Conservation (phyloP, 2,329 filamentous ascomycete species). For the Verruconis gallopava region DNA sequence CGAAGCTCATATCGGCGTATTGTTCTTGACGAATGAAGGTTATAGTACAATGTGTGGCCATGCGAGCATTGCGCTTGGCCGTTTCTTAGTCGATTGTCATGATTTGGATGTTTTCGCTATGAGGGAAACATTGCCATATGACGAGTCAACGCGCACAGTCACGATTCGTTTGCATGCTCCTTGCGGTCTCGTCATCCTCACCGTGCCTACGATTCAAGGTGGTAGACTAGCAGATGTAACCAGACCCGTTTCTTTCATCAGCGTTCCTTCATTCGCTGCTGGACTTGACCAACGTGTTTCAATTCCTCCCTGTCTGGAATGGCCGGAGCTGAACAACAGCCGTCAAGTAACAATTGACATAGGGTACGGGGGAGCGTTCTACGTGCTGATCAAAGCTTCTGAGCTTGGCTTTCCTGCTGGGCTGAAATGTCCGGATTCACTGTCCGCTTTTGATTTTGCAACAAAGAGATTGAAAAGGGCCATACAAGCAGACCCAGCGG, state of each 20-base stretch:
- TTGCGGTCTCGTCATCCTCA: constrained; percentile 30
- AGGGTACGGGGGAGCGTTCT: constrained; percentile 34
- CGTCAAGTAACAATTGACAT: constrained; percentile 22
- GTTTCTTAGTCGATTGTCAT: constrained; percentile 22
- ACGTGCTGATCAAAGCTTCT: constrained; percentile 23
- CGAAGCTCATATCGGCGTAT: constrained; percentile 34
- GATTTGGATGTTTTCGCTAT: constrained; percentile 28
- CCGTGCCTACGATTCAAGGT: constrained; percentile 23
- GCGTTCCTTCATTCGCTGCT: constrained; percentile 29
- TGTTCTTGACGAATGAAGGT: constrained; percentile 36
- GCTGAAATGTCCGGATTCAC: constrained; percentile 12
- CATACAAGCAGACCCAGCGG: constrained; percentile 14
- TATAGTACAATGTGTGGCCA: constrained; percentile 41
- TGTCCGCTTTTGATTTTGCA: constrained; percentile 20
- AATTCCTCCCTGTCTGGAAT: constrained; percentile 20
- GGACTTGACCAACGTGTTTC: constrained; percentile 20
- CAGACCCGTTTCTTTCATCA: constrained; percentile 29
- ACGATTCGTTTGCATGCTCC: constrained; percentile 31
- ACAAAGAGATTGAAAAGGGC: constrained; percentile 23
- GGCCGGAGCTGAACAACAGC: constrained; percentile 25
- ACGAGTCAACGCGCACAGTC: constrained; percentile 17
- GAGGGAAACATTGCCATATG: constrained; percentile 20
- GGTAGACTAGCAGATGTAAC: constrained; percentile 23
- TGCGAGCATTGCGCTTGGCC: constrained; percentile 37
- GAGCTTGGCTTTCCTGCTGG: constrained; percentile 28